A percentile compares a stretch with the other conserved stretches of the same genome.
phyloP scores from a whole-genome alignment of 345 rosid genomes.

The Pistacia vera region DNA sequence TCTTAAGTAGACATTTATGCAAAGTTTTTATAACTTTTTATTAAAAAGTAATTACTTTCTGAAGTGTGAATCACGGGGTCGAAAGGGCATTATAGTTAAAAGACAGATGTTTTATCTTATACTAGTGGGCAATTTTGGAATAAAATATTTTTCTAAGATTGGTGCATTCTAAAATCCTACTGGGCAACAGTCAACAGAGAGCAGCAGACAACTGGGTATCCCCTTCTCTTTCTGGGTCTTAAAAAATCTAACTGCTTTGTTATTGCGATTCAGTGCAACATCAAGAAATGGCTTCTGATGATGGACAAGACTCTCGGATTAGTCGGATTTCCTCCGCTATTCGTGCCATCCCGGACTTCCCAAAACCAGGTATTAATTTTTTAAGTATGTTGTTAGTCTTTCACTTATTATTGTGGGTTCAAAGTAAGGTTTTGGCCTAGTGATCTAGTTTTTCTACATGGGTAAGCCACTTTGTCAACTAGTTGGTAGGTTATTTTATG shows the following conservation, averaged over 20 bases:
- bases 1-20: background rate
- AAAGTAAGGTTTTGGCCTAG: background rate
- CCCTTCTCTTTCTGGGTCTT: conserved; percentile 2
- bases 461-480: background rate
- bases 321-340: conserved; percentile 63
- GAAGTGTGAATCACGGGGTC: too few relatives aligned
- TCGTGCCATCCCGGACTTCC: conserved; percentile 90
- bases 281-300: conserved; percentile 52
- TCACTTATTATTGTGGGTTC: background rate
- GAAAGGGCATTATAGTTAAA: conserved; percentile 5
- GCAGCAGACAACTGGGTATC: background rate
- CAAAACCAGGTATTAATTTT: conserved; percentile 66
- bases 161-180: conserved; percentile 7
- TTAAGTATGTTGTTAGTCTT: background rate
- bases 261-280: conserved; percentile 27
- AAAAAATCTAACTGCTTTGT: conserved; percentile 17
- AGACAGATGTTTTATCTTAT: background rate
- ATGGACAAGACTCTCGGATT: conserved; percentile 62
- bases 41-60: too few relatives aligned
- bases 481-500: background rate
- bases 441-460: background rate
- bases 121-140: conserved; percentile 34
- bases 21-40: too few relatives aligned
- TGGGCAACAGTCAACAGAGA: background rate
- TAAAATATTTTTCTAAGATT: conserved; percentile 15